These are phyloP conservation scores for Panus rudis DNA, from an alignment of 768 basidiomycete genomes.

Conservation along the genomic window DNA sequence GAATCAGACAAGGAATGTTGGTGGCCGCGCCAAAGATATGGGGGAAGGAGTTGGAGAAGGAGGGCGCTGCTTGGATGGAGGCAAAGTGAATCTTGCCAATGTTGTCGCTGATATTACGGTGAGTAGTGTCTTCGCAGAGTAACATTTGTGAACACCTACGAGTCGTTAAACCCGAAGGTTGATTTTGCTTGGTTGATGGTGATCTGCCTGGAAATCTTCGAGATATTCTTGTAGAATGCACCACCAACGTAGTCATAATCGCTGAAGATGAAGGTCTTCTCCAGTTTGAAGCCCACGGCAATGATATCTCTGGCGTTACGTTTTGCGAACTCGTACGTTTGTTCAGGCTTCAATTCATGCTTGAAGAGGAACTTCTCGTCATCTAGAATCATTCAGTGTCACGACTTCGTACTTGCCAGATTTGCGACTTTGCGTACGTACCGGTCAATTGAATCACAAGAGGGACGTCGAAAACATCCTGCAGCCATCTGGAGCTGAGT, in stretches of 20 bases:
- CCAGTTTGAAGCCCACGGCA: slow-evolving; percentile 85
- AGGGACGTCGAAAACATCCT: slow-evolving; percentile 92
- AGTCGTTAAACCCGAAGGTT: slow-evolving; percentile 94
- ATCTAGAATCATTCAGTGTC: slow-evolving; percentile 39
- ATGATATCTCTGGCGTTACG: slow-evolving; percentile 95
- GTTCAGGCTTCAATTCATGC: slow-evolving; percentile 84
- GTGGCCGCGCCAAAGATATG: slow-evolving; percentile 85
- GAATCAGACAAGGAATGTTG: slow-evolving; percentile 89
- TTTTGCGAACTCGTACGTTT: slow-evolving; percentile 73
- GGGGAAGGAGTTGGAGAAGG: slow-evolving; percentile 97
- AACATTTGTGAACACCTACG: slow-evolving; percentile 45
- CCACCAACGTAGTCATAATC: slow-evolving; percentile 88
- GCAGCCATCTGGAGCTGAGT: slow-evolving; percentile 68
- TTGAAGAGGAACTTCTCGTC: slow-evolving; percentile 99
- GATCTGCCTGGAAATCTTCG: slow-evolving; percentile 87
- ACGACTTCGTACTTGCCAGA: neutral
- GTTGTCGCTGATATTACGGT: slow-evolving; percentile 65
- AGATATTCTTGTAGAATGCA: slow-evolving; percentile 89
- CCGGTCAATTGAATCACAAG: slow-evolving; percentile 95
- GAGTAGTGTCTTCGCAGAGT: neutral
- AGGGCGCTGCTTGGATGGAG: slow-evolving; percentile 90
- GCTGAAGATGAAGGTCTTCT: slow-evolving; percentile 97
- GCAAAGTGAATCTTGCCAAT: slow-evolving; percentile 98
- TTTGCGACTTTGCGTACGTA: slow-evolving; percentile 29
- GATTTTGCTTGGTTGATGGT: slow-evolving; percentile 91